Evolutionary conservation across 768 basidiomycete species (phyloP), one percentile per base, ranked within the genome.

Genomic region (Cyathus striatus): DNA sequence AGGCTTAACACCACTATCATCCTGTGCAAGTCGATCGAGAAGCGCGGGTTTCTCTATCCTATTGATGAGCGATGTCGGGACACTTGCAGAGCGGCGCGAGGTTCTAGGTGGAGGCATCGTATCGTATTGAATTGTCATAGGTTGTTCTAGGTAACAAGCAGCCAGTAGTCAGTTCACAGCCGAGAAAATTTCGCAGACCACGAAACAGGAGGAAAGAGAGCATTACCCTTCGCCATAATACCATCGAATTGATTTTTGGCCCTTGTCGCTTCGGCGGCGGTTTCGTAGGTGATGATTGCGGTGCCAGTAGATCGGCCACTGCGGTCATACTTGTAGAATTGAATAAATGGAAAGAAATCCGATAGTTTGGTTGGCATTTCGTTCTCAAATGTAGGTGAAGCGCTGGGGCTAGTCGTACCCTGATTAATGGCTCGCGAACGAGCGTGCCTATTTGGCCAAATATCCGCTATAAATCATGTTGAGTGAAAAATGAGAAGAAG

Each of bases 361-460:
- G 65, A 54, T 57, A 51, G 33, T 34, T 32, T 21, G 40, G 67
- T 74, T 69, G 69, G 66, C 71, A 66, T 74, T 72, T 75, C 24
- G 60, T 74, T 61, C 56, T 61, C 58, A 63, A 49, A 56, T 52
- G 50, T 69, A 81, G 62, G 79, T 75, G 77, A 75, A 76, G 73
- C 65, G 73, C 62, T 67, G 72, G 69, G 77, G 76, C 73, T 69
- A 65, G 74, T 76, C 92, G 85, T 92, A 95, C 91, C 86, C 87
- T 90, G 66, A 95, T 91, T 64, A 81, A 69, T 69, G 91, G 91
- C 75, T 92, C 90, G 66, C 90, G 83, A 59, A 90, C 77, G 65
- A 95, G 81, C 70, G 88, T 90, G 72, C 91, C 91, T 65, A 90
- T 83, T 62, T 87, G 81, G 57, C 90, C 87, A 75, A 94, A 95